phyloP scores from a whole-genome alignment of 2,329 filamentous ascomycete species.

The Gyromitra esculenta region DNA sequence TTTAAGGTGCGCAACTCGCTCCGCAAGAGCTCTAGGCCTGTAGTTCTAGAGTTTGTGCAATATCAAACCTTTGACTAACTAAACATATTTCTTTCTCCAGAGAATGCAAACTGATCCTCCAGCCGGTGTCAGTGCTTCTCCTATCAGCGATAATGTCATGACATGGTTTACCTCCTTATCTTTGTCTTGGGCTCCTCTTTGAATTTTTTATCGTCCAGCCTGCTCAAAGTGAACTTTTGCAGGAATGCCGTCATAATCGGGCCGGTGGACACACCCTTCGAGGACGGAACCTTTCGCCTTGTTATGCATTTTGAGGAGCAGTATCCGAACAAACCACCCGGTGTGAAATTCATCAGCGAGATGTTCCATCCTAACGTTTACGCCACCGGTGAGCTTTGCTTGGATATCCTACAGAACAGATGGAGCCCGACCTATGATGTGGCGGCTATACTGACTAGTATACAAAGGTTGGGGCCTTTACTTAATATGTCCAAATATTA shows the following conservation, averaged over 20 bases:
- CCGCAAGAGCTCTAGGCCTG: slow-evolving; percentile 11
- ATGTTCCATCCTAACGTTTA: slow-evolving; percentile 99
- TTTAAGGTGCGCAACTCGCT: slow-evolving; percentile 79
- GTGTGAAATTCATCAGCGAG: slow-evolving; percentile 97
- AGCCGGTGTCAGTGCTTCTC: slow-evolving; percentile 93
- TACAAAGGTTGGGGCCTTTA: slow-evolving; percentile 77
- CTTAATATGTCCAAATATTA: not conserved
- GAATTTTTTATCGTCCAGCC: slow-evolving; percentile 24
- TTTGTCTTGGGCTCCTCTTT: not conserved
- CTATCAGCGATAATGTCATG: slow-evolving; percentile 96
- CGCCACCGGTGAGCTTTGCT: slow-evolving; percentile 91
- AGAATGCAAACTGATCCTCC: slow-evolving; percentile 99
- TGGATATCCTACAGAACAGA: slow-evolving; percentile 96
- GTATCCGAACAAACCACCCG: slow-evolving; percentile 97
- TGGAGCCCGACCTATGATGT: slow-evolving; percentile 99
- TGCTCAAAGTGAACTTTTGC: slow-evolving; percentile 58
- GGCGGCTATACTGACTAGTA: slow-evolving; percentile 93
- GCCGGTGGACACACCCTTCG: slow-evolving; percentile 94
- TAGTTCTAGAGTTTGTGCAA: slow-evolving; percentile 21
- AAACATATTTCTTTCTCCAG: slow-evolving; percentile 63
- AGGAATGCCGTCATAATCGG: slow-evolving; percentile 99
- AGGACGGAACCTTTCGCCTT: slow-evolving; percentile 95
- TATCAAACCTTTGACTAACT: slow-evolving; percentile 31
- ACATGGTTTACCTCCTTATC: slow-evolving; percentile 73
- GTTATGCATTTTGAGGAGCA: slow-evolving; percentile 99